Evolutionary conservation across 306 rosid species (phyloP).

Genomic region (Myrica gale): DNA sequence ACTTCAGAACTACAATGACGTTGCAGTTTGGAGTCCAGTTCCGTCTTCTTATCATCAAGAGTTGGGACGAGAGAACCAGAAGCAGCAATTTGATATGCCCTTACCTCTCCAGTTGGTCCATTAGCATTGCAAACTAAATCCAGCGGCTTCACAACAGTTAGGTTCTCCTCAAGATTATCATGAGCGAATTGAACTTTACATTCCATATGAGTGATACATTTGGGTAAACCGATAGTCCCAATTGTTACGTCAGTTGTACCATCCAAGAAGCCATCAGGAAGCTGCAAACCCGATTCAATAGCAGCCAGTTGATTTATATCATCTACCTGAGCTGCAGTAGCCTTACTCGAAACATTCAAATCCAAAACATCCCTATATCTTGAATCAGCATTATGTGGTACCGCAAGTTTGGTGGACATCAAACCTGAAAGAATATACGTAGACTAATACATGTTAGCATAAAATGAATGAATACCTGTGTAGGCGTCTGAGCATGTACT

Average conservation of each 20-base stretch:
- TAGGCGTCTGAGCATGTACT: constrained; percentile 10
- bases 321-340: constrained; percentile 24
- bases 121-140: constrained; percentile 27
- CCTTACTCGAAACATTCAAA: constrained; percentile 26
- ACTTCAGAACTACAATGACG: constrained; percentile 19
- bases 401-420: constrained; percentile 21
- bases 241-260: constrained; percentile 15
- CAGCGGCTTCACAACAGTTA: constrained; percentile 15
- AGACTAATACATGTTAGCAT: constrained; percentile 6
- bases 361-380: constrained; percentile 31
- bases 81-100: constrained; percentile 23
- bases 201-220: constrained; percentile 23
- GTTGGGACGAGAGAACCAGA: constrained; percentile 18
- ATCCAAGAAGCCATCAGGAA: constrained; percentile 31
- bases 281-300: constrained; percentile 31
- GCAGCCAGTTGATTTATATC: constrained; percentile 29
- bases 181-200: constrained; percentile 23
- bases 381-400: constrained; percentile 27
- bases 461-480: constrained; percentile 17
- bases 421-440: constrained; percentile 44
- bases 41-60: constrained; percentile 23
- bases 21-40: constrained; percentile 29
- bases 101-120: constrained; percentile 27
- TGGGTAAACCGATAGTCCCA: background rate
- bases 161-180: constrained; percentile 37